phyloP scores from a whole-genome alignment of 768 basidiomycete species.

The Lactarius hengduanensis region DNA sequence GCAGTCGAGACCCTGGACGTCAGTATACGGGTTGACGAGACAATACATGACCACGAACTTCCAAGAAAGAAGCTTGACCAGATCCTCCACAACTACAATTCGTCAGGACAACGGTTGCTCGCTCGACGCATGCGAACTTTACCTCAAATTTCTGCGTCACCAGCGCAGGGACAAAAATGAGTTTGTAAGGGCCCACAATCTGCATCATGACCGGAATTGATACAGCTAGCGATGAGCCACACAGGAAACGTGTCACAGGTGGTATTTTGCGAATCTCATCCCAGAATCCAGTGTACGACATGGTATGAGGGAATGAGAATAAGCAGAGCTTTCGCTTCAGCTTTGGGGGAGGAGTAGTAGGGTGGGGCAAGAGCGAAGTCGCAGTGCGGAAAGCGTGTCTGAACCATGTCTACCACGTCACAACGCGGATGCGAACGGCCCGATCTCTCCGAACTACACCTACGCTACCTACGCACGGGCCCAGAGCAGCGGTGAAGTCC shows the following conservation, averaged over 20 bases:
- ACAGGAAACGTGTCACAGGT: conserved; percentile 73
- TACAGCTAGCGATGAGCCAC: conserved; percentile 57
- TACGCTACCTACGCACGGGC: too few species aligned
- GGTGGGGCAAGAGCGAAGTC: neutral
- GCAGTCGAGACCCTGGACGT: conserved; percentile 15
- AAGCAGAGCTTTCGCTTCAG: neutral
- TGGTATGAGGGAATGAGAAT: neutral
- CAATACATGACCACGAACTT: conserved; percentile 37
- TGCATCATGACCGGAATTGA: conserved; percentile 57
- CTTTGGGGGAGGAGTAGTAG: neutral
- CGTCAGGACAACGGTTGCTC: conserved; percentile 3
- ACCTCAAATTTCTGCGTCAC: conserved; percentile 57
- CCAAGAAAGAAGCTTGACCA: conserved; percentile 75
- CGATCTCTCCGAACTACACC: neutral
- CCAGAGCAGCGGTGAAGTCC: too few species aligned
- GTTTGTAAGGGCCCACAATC: conserved; percentile 49
- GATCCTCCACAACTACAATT: conserved; percentile 63
- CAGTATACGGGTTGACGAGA: neutral
- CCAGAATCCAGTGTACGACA: conserved; percentile 33
- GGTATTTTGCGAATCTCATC: conserved; percentile 77
- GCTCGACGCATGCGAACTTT: conserved; percentile 26
- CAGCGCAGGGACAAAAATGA: conserved; percentile 52
- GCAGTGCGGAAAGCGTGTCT: neutral
- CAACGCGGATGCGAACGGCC: neutral
- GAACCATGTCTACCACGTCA: neutral